Evolutionary conservation across 768 basidiomycete genomes (phyloP), one percentile per base, ranked within the genome.

Genomic region (Trametes coccinea): DNA sequence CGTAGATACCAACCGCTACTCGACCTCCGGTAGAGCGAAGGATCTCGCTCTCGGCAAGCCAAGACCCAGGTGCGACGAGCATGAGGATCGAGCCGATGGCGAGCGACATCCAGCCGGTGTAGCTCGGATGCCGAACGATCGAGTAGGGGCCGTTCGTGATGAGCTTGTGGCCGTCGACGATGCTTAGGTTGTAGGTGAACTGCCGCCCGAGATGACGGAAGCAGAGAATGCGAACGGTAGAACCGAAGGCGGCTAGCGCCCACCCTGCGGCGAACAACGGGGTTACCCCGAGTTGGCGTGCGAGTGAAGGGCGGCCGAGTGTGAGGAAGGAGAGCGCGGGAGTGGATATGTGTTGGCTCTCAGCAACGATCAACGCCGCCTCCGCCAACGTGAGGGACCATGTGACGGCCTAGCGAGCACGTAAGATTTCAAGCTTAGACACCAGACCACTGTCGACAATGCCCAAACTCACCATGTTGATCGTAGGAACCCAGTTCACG

Each of bases 101-200:
- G 9, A 55, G 47, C 4, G 37, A 17, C 13, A 67, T 47, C n/a
- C 55, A 43, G 17, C 34, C 54, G 29, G 66, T 54, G 37, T 67
- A 69, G 53, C 60, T 60, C 16, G 63, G 66, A 46, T 69, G 66
- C 8, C 67, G 66, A 14, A 69, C 63, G 31, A 59, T 30, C 10
- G 48, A 44, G 54, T 69, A 69, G 5, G 51, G 61, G 10, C 63
- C 66, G 37, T 33, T 34, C 6, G 60, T 67, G 51, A 69, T 45
- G 37, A 69, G 54, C 39, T 43, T 51, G 55, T 69, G 67, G 27
- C 39, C 43, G 14, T 53, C 53, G 16, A 54, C 45, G 43, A 65
- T 57, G 44, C 60, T 41, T 29, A 65, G 56, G 27, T 58, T 40
- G 53, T 59, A 67, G 6, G 67, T 69, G 53, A 67, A 69, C 31